Evolutionary conservation across 139 green algal genomes (phyloP).

Genomic region (Coccomyxa sp.): DNA sequence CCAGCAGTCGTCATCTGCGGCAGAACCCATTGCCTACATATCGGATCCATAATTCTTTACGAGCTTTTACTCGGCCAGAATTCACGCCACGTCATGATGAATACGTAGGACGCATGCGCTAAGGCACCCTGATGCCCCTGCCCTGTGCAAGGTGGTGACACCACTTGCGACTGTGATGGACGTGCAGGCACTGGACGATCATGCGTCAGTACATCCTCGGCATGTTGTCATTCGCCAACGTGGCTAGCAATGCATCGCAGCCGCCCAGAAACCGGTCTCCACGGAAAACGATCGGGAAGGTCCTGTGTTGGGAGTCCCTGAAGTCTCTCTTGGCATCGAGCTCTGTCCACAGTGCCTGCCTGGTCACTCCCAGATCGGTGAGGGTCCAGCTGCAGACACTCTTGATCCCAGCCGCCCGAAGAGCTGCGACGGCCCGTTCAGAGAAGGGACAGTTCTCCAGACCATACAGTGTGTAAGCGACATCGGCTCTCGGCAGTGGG

Average conservation of each 20-base stretch:
- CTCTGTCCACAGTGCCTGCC: neutral
- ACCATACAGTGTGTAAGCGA: neutral
- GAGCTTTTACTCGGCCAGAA: neutral
- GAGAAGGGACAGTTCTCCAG: neutral
- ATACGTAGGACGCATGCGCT: neutral
- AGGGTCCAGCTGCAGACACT: neutral
- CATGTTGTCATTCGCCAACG: neutral
- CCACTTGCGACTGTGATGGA: neutral
- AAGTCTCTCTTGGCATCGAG: neutral
- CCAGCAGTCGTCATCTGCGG: neutral
- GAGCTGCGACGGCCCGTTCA: neutral
- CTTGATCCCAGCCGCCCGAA: neutral
- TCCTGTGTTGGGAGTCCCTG: neutral
- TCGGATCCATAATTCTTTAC: slow-evolving; percentile 1
- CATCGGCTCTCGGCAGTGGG: neutral
- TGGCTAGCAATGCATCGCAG: neutral
- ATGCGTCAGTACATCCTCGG: neutral
- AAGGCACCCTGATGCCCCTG: neutral
- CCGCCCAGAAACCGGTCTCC: neutral
- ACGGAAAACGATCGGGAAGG: neutral
- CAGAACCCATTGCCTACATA: slow-evolving; percentile 1
- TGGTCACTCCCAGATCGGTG: neutral
- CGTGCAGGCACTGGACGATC: neutral
- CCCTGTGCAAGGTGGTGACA: neutral
- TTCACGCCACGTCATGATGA: neutral